phyloP scores from a whole-genome alignment of 1,284 basidiomycete genomes.

The Hemileia vastatrix region DNA sequence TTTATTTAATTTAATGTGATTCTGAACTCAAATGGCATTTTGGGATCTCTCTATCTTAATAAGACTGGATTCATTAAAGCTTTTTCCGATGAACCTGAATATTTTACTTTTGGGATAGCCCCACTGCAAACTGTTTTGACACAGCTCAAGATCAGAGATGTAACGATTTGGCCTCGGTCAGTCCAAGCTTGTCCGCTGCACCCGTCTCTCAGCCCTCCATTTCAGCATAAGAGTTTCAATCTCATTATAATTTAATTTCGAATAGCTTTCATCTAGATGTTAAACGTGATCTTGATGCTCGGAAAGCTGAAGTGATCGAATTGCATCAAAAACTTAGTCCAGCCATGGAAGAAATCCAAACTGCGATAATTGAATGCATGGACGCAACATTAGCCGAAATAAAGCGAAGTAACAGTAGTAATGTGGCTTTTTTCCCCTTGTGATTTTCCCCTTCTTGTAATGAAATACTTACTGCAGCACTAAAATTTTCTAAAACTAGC shows the following conservation, averaged over 20 bases:
- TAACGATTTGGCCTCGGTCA: conserved; percentile 71
- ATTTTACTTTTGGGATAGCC: conserved; percentile 80
- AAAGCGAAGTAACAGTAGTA: conserved; percentile 63
- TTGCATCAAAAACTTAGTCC: conserved; percentile 77
- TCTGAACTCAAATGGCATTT: too few species aligned
- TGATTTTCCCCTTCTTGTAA: background rate
- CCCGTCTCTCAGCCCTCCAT: background rate
- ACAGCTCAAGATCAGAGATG: conserved; percentile 74
- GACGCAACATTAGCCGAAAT: conserved; percentile 79
- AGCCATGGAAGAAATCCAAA: conserved; percentile 81
- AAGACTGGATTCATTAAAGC: conserved; percentile 85
- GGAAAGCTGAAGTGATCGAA: conserved; percentile 84
- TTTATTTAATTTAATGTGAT: too few species aligned
- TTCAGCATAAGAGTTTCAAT: background rate
- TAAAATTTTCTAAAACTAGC: conserved; percentile 50
- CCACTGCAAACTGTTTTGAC: conserved; percentile 86
- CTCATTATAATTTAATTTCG: background rate
- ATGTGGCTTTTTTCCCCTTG: background rate
- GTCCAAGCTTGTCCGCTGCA: background rate
- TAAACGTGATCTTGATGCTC: conserved; percentile 65
- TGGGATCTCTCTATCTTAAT: background rate
- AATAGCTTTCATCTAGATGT: conserved; percentile 77
- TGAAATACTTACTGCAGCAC: background rate
- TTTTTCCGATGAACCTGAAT: conserved; percentile 91
- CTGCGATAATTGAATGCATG: conserved; percentile 90